Base-by-base conservation (phyloP, 129 eudicot species). In the Flaveria trinervia region DNA sequence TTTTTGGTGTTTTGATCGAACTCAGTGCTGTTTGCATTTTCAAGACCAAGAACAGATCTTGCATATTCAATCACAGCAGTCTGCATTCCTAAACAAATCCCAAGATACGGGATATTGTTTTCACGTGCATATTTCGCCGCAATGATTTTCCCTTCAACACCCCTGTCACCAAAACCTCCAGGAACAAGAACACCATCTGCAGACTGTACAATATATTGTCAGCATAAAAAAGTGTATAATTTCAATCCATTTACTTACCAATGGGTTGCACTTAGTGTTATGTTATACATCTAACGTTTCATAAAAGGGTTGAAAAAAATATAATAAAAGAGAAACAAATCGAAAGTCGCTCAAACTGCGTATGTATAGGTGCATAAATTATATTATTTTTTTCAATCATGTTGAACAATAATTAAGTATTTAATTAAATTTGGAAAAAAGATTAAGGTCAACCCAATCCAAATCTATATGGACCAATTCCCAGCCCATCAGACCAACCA, bases 11-110 rank as follows among this genome's bases (percentile, higher is more conserved):
- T 71, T 14, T 87, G 90, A 36, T 87, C 90, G 59, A 92, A 92
- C 73, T 92, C 97, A 5, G 92, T 92, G 85, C 97, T 92, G 82
- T 89, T 92, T 80, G 97, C 97, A 82, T 92, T 79, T 71, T 79
- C 57, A 20, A 89, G 79, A 51, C 92, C 96, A 78, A 92, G 90
- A 81, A 92, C 79, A 23, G 96, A 89, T 80, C 85, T 51, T 23
- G 85, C 81, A 61, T 70, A 81, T 51, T 81, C 85, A 1, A 81
- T 81, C 3, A 81, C 81, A 68, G 85, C 77, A 81, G 72, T 75
- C 45, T 81, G 85, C 85, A 81, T 76, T 56, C 85, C 85, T 61
- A 81, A 51, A 54, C 85, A 81, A 14, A 81, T 81, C 8, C 85
- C 85, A 9, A 81, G 85, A 23, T 81, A 81, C 1, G 85, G 85